Conservation (phyloP, 345 rosid species). For the Psidium guajava region DNA sequence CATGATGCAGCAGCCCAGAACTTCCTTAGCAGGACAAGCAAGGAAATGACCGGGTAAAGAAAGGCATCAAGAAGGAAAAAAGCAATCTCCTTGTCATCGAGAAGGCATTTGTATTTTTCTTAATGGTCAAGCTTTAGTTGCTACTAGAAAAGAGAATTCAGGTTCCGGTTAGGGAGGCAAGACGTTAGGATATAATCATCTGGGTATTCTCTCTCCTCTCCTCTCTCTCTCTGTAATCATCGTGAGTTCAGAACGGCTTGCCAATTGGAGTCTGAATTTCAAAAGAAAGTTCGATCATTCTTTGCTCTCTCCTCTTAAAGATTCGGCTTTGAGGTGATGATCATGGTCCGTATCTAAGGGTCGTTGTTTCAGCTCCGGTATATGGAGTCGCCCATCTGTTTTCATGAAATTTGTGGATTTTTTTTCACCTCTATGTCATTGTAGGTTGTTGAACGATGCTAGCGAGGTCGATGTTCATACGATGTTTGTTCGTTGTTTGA, state of each 20-base stretch:
- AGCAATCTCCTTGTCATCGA: background rate
- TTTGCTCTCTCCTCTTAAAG: background rate
- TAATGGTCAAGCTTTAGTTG: background rate
- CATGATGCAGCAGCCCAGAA: background rate
- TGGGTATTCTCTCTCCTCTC: background rate
- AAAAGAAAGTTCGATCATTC: background rate
- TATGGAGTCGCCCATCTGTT: background rate
- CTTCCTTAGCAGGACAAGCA: conserved; percentile 2
- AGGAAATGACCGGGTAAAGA: background rate
- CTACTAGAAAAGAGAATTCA: background rate
- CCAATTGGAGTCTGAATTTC: background rate
- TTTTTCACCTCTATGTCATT: background rate
- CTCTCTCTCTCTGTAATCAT: background rate
- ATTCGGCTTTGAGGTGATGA: background rate
- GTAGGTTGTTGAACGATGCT: background rate
- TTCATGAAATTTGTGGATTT: background rate
- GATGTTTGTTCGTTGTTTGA: background rate
- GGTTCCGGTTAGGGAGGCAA: background rate
- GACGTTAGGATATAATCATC: background rate
- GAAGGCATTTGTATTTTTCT: background rate
- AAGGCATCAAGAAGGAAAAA: background rate
- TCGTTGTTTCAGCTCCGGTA: background rate
- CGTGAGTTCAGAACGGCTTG: too few relatives aligned
- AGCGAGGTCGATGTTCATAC: background rate
- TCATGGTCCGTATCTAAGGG: background rate